Evolutionary conservation across 176 grass and related monocot species (phyloP).

Genomic region (Eleusine coracana): DNA sequence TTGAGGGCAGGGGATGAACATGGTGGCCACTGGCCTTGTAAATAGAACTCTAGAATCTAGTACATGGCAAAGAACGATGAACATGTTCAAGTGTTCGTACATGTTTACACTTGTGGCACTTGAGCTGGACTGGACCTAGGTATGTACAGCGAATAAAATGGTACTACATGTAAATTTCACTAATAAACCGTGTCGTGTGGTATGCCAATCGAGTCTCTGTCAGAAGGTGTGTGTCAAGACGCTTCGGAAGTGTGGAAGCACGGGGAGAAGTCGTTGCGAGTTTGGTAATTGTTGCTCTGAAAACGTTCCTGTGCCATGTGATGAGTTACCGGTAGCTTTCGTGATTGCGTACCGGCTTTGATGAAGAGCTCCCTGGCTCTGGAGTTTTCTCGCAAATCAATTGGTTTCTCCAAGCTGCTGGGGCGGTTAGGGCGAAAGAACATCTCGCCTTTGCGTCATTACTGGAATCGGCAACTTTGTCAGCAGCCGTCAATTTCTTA

Average conservation of each 20-base stretch:
- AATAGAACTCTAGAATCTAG: conserved; percentile 21
- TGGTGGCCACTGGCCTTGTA: conserved; percentile 23
- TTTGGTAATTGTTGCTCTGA: not conserved
- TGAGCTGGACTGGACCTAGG: not conserved
- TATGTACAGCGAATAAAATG: conserved; percentile 9
- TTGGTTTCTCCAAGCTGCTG: not conserved
- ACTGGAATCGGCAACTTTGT: conserved; percentile 40
- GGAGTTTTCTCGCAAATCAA: conserved; percentile 22
- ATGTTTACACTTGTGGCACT: not conserved
- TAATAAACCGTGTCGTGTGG: not conserved
- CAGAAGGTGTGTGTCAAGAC: conserved; percentile 12
- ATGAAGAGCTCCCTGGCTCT: not conserved
- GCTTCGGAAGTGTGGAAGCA: not conserved
- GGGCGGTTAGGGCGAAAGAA: not conserved
- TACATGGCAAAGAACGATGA: not conserved
- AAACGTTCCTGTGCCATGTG: not conserved
- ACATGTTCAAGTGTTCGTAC: not conserved
- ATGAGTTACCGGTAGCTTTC: conserved; percentile 33
- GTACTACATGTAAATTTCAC: not conserved
- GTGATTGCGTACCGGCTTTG: conserved; percentile 15
- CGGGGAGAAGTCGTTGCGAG: conserved; percentile 23
- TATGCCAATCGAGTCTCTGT: not conserved
- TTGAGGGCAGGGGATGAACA: not conserved
- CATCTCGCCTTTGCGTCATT: conserved; percentile 26
- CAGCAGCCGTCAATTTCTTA: not conserved